Percentiles rank a stretch among this genome's conserved stretches.
Evolutionary conservation across 2,329 filamentous ascomycete species (phyloP).

Genomic region (Penicillium sp.): DNA sequence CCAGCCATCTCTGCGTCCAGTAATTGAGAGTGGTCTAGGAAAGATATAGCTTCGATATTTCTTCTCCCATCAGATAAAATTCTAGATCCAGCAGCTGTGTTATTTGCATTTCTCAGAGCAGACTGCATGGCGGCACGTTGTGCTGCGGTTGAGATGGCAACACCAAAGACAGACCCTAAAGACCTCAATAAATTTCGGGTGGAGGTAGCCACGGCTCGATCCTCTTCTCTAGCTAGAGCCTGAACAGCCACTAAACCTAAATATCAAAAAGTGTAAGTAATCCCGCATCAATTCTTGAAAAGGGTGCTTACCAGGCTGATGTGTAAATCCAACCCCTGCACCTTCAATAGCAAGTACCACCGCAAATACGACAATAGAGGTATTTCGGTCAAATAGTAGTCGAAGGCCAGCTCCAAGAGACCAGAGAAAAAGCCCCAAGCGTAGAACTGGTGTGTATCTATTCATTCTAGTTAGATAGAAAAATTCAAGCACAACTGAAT

Average conservation of each 20-base stretch:
- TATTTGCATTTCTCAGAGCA: background rate
- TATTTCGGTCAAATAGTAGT: slow-evolving; percentile 7
- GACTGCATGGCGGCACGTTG: slow-evolving; percentile 8
- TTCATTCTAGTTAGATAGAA: background rate
- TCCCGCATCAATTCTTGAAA: background rate
- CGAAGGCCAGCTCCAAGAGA: slow-evolving; percentile 5
- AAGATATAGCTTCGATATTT: background rate
- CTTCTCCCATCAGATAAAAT: background rate
- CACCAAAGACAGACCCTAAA: slow-evolving; percentile 10
- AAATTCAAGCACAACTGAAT: background rate
- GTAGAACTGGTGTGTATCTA: slow-evolving; percentile 10
- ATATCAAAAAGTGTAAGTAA: background rate
- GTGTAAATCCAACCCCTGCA: slow-evolving; percentile 9
- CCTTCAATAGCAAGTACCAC: slow-evolving; percentile 10
- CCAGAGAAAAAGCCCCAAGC: slow-evolving; percentile 8
- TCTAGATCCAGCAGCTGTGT: background rate
- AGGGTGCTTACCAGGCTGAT: slow-evolving; percentile 10
- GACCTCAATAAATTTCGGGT: slow-evolving; percentile 12
- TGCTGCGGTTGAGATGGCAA: slow-evolving; percentile 12
- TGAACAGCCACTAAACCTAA: slow-evolving; percentile 12
- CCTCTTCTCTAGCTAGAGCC: slow-evolving; percentile 7
- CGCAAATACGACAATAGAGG: slow-evolving; percentile 1
- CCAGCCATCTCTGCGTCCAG: slow-evolving; percentile 12
- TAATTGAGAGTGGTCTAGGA: background rate
- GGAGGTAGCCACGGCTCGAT: slow-evolving; percentile 11